These are phyloP conservation scores for Clavispora fructus DNA, from an alignment of 805 yeast species.

Conservation along the genomic window DNA sequence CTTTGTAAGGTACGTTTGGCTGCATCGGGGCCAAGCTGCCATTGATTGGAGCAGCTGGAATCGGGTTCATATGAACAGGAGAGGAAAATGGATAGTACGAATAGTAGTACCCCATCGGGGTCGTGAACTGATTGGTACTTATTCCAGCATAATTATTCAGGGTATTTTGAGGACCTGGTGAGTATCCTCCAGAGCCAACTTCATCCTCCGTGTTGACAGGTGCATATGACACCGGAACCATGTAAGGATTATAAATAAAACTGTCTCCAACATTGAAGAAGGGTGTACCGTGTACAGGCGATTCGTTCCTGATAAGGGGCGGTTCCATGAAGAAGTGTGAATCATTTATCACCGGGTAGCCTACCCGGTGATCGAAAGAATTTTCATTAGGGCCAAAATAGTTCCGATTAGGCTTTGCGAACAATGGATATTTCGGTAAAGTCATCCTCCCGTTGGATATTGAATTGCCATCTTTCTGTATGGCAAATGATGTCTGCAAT, in stretches of 20 bases:
- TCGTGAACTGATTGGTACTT: neutral
- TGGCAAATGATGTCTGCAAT: conserved; percentile 37
- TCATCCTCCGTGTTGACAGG: neutral
- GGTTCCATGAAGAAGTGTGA: neutral
- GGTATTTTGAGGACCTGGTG: neutral
- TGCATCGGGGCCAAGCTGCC: neutral
- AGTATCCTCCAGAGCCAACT: neutral
- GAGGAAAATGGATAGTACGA: neutral
- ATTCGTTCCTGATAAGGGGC: neutral
- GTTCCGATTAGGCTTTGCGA: neutral
- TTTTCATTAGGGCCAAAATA: neutral
- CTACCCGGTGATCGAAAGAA: neutral
- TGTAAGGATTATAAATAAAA: neutral
- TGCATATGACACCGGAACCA: neutral
- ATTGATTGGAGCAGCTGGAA: neutral
- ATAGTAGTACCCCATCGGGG: neutral
- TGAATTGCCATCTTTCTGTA: conserved; percentile 21
- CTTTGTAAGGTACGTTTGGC: neutral
- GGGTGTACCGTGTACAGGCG: neutral
- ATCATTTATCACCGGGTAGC: neutral
- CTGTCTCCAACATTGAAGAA: neutral
- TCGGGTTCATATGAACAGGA: neutral
- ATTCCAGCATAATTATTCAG: neutral
- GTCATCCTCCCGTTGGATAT: neutral
- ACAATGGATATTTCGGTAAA: neutral